These are phyloP conservation scores for Carex cristatella DNA, from an alignment of 176 grass and related monocot genomes.

Conservation along the genomic window DNA sequence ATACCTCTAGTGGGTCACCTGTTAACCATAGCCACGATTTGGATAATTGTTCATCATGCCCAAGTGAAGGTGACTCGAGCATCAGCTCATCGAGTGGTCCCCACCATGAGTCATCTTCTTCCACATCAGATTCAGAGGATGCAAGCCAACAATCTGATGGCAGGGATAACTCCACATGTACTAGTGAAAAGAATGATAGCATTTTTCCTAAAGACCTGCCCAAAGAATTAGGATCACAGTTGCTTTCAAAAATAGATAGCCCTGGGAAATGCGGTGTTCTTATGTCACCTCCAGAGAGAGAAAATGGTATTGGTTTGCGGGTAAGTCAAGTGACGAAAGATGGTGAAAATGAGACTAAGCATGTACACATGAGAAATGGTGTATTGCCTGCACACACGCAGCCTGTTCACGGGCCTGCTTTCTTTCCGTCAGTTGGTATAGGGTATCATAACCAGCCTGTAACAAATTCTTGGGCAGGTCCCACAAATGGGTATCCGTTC, in stretches of 20 bases:
- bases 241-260: not conserved
- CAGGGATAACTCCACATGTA: conserved; percentile 17
- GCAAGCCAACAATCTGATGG: conserved; percentile 37
- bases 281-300: conserved; percentile 10
- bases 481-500: conserved; percentile 60
- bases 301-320: not conserved
- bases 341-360: conserved; percentile 9
- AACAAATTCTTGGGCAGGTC: conserved; percentile 44
- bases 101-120: conserved; percentile 65
- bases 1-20: not conserved
- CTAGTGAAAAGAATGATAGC: conserved; percentile 10
- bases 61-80: conserved; percentile 73
- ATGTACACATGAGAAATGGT: conserved; percentile 13
- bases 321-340: conserved; percentile 3
- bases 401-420: conserved; percentile 31
- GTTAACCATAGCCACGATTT: conserved; percentile 28
- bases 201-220: conserved; percentile 14
- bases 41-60: conserved; percentile 63
- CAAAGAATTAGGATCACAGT: conserved; percentile 19
- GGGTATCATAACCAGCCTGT: conserved; percentile 38
- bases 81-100: conserved; percentile 51
- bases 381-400: conserved; percentile 9
- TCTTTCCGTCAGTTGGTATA: conserved; percentile 39
- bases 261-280: not conserved
- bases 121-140: conserved; percentile 82